Percentiles rank a stretch among this genome's conserved stretches.
Evolutionary conservation across 345 rosid species (phyloP).

Genomic region (Citrus hindsii): DNA sequence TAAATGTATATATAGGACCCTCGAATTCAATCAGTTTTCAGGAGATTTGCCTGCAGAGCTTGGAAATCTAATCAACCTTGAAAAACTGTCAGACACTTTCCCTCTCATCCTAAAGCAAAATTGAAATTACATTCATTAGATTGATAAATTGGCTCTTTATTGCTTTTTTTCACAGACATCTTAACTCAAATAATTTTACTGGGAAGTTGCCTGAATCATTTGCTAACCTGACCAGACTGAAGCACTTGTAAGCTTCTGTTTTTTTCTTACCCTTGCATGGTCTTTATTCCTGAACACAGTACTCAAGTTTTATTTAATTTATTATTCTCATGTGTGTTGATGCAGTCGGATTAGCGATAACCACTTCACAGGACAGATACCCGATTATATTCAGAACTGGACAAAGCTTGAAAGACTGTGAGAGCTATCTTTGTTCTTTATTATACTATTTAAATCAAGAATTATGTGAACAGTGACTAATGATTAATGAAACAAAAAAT

Average conservation of each 20-base stretch:
- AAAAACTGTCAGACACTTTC: slow-evolving; percentile 10
- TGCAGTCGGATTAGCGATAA: slow-evolving; percentile 51
- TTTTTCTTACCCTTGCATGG: neutral
- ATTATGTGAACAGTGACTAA: neutral
- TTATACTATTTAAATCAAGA: neutral
- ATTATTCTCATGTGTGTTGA: neutral
- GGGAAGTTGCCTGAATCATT: slow-evolving; percentile 50
- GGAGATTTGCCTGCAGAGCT: slow-evolving; percentile 37
- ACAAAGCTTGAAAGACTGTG: slow-evolving; percentile 40
- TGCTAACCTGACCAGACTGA: slow-evolving; percentile 35
- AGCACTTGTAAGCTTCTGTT: slow-evolving; percentile 38
- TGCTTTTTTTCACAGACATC: slow-evolving; percentile 18
- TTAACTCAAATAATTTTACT: slow-evolving; percentile 49
- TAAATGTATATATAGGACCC: neutral
- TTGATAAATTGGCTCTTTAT: neutral
- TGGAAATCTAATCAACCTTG: slow-evolving; percentile 20
- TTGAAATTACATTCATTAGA: neutral
- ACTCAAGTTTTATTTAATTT: neutral
- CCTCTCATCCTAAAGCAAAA: neutral
- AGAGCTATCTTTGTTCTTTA: slow-evolving; percentile 13
- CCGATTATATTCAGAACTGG: slow-evolving; percentile 54
- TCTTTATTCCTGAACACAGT: neutral
- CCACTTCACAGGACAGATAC: slow-evolving; percentile 46
- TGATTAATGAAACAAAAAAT: neutral
- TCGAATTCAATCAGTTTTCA: slow-evolving; percentile 28